Percentiles rank a stretch among this genome's conserved stretches.
Conservation (phyloP, 164 flowering plant genomes). For the Aristolochia fimbriata region DNA sequence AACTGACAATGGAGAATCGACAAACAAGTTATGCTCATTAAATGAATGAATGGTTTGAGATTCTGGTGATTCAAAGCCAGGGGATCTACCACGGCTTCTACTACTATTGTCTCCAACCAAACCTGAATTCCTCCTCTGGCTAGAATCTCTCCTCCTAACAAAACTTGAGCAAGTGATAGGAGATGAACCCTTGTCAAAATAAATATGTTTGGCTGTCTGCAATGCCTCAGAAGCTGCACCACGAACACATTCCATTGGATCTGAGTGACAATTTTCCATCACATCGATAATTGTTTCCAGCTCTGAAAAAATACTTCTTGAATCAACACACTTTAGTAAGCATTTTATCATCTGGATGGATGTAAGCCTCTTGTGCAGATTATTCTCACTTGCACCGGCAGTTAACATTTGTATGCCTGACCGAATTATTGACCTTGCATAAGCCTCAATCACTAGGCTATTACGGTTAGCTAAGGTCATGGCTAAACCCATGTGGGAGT, state of each 20-base stretch:
- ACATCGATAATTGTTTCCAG: conserved; percentile 48
- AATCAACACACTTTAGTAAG: conserved; percentile 74
- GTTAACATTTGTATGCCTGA: conserved; percentile 59
- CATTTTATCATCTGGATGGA: conserved; percentile 89
- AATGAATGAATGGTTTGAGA: conserved; percentile 69
- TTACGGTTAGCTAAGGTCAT: conserved; percentile 79
- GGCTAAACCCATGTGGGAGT: conserved; percentile 76
- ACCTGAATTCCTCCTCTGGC: conserved; percentile 7
- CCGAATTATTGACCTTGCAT: conserved; percentile 61
- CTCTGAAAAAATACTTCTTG: conserved; percentile 67
- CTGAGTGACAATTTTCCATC: conserved; percentile 73
- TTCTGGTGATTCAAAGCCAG: conserved; percentile 58
- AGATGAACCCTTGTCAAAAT: conserved; percentile 27
- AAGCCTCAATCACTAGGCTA: conserved; percentile 60
- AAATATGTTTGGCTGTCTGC: conserved; percentile 55
- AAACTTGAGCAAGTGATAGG: conserved; percentile 51
- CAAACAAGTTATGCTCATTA: conserved; percentile 36
- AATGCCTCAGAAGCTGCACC: conserved; percentile 92
- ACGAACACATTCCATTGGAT: conserved; percentile 70
- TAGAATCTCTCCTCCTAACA: conserved; percentile 15
- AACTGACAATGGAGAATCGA: conserved; percentile 54
- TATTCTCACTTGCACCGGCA: conserved; percentile 45
- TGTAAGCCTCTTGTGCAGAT: conserved; percentile 67
- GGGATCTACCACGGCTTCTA: conserved; percentile 19
- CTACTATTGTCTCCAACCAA: conserved; percentile 8